These are phyloP conservation scores for Xerocomus nothofagi DNA, from an alignment of 1,284 basidiomycete species.

Conservation along the genomic window DNA sequence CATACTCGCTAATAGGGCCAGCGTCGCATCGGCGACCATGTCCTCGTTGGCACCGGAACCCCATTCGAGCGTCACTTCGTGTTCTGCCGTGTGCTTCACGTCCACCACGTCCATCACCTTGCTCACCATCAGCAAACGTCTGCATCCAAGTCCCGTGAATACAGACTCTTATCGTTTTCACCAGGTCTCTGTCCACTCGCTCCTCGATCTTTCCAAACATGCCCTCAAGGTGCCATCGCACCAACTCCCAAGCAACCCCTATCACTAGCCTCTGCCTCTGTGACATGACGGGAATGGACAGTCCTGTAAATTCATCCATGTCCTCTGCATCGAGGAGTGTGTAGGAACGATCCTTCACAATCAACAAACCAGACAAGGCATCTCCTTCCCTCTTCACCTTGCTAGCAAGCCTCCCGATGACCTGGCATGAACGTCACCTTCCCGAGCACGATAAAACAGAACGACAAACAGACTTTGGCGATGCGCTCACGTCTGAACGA, in stretches of 20 bases:
- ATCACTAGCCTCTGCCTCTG: slow-evolving; percentile 86
- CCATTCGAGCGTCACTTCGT: slow-evolving; percentile 90
- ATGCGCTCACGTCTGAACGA: slow-evolving; percentile 92
- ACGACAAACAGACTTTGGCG: slow-evolving; percentile 68
- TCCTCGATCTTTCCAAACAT: slow-evolving; percentile 95
- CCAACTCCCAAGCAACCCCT: slow-evolving; percentile 89
- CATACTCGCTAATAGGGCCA: slow-evolving; percentile 88
- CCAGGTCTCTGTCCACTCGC: slow-evolving; percentile 73
- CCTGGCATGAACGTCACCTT: slow-evolving; percentile 46
- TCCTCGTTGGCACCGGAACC: slow-evolving; percentile 91
- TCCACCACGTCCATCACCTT: slow-evolving; percentile 88
- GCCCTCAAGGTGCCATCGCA: slow-evolving; percentile 94
- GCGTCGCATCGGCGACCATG: slow-evolving; percentile 97
- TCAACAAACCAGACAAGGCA: slow-evolving; percentile 78
- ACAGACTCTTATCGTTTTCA: slow-evolving; percentile 73
- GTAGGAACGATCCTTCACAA: slow-evolving; percentile 96
- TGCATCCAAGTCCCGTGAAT: not conserved
- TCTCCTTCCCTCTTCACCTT: slow-evolving; percentile 70
- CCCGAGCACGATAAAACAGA: not conserved
- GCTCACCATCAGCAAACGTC: slow-evolving; percentile 1
- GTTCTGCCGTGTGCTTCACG: slow-evolving; percentile 76
- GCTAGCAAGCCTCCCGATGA: slow-evolving; percentile 86
- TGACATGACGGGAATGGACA: slow-evolving; percentile 82
- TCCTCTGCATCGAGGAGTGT: slow-evolving; percentile 92
- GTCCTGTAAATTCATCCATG: slow-evolving; percentile 88